Conservation (phyloP, 1,139 yeast genomes). For the Zygoascus meyerae region DNA sequence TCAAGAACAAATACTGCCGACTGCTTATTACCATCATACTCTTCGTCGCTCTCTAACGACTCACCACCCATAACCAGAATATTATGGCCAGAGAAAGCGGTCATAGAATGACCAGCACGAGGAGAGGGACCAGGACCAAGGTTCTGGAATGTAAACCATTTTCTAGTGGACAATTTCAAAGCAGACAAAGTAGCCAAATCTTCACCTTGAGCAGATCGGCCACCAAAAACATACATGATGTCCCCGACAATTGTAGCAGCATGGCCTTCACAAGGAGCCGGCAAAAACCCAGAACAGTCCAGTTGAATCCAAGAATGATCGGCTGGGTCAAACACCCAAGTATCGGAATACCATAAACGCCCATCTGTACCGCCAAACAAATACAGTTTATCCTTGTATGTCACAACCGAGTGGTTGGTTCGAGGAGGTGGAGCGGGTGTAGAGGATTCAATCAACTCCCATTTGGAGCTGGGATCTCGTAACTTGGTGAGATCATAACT, state of each 20-base stretch:
- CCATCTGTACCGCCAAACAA: conserved; percentile 94
- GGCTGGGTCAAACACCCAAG: conserved; percentile 76
- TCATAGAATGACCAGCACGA: conserved; percentile 91
- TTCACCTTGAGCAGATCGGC: conserved; percentile 72
- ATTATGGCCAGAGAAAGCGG: conserved; percentile 63
- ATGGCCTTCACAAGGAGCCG: conserved; percentile 90
- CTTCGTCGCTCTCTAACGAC: conserved; percentile 21
- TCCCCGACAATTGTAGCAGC: conserved; percentile 78
- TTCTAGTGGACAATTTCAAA: conserved; percentile 65
- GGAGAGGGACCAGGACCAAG: conserved; percentile 67
- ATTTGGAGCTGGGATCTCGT: conserved; percentile 72
- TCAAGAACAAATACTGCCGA: conserved; percentile 38
- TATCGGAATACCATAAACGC: conserved; percentile 63
- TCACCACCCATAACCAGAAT: conserved; percentile 91
- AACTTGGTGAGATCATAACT: conserved; percentile 86
- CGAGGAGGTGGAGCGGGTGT: conserved; percentile 64
- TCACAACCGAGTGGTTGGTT: conserved; percentile 85
- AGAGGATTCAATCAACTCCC: conserved; percentile 51
- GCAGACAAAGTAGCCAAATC: conserved; percentile 65
- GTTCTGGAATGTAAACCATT: conserved; percentile 64
- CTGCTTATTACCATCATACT: conserved; percentile 25
- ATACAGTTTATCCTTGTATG: conserved; percentile 72
- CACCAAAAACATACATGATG: conserved; percentile 82
- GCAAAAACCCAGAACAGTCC: conserved; percentile 53
- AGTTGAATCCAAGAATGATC: conserved; percentile 56